Percentiles rank a stretch among this genome's conserved stretches.
phyloP scores from a whole-genome alignment of 352 stramenopile genomes.

The Globisporangium orthogonon region DNA sequence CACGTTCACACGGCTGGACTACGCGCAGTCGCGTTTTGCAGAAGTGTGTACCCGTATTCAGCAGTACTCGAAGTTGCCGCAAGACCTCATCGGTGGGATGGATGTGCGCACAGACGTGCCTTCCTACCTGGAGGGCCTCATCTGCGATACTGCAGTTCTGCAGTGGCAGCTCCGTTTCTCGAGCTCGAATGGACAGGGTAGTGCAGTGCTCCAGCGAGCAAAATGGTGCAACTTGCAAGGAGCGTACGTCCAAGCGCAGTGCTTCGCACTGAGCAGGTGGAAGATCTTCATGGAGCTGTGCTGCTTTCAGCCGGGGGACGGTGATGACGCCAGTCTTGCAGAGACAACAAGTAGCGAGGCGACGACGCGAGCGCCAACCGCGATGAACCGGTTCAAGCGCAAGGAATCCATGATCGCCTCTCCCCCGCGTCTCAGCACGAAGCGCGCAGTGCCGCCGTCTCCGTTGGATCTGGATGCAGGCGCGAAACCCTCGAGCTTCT shows the following conservation, averaged over 20 bases:
- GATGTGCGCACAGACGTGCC: slow-evolving; percentile 16
- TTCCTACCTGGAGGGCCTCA: slow-evolving; percentile 15
- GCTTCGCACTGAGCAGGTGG: slow-evolving; percentile 45
- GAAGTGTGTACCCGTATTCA: slow-evolving; percentile 17
- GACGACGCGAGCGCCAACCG: slow-evolving; percentile 1
- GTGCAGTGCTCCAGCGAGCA: slow-evolving; percentile 23
- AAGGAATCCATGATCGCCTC: slow-evolving; percentile 76
- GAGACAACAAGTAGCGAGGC: background rate
- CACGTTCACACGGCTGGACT: slow-evolving; percentile 58
- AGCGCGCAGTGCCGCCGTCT: slow-evolving; percentile 13
- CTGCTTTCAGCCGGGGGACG: slow-evolving; percentile 30
- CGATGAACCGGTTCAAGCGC: slow-evolving; percentile 27
- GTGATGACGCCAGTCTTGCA: background rate
- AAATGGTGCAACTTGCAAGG: slow-evolving; percentile 52
- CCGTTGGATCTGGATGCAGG: slow-evolving; percentile 7
- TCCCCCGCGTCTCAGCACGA: slow-evolving; percentile 21
- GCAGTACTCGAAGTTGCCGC: slow-evolving; percentile 12
- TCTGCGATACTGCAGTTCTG: slow-evolving; percentile 16
- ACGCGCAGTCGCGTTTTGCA: slow-evolving; percentile 22
- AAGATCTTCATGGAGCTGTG: slow-evolving; percentile 73
- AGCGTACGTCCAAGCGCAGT: slow-evolving; percentile 44
- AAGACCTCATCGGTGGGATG: slow-evolving; percentile 4
- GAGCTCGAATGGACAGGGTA: background rate
- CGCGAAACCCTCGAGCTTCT: slow-evolving; percentile 37
- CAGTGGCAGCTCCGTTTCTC: slow-evolving; percentile 16